Base-by-base conservation (phyloP, 192 early-diverging fungal genomes). In the Backusella australiensis region DNA sequence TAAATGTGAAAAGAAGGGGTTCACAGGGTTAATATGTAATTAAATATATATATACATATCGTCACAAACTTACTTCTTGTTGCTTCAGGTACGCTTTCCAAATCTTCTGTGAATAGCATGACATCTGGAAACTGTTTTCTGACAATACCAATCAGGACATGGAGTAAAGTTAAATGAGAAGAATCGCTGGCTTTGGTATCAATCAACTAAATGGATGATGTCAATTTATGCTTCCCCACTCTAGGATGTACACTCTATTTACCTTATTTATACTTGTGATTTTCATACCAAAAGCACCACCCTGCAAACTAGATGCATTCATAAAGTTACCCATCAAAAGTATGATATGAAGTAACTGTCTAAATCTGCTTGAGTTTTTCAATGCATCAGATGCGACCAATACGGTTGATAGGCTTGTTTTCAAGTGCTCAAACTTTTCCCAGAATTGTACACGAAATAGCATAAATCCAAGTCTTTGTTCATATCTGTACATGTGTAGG, bases 321-420 rank as follows among this genome's bases (percentile, higher is more conserved):
- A 95, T 95, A 80, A 88, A 95, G 82, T 95, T 95, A 52, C 94
- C 94, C 23, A 95, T 81, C 26, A 91, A 86, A 41, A 95, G 82
- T 65, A 94, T 91, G 32, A 94, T 42, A 36, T 91, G 85, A 19
- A 95, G 83, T 15, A 95, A 76, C 66, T 93, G 87, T 73, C 89
- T 90, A 65, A 95, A 91, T 75, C 87, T 78, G 41, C 84, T 79
- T 73, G 91, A 89, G 2, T 93, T 82, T 68, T 85, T 88, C 39
- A 95, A 81, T 0, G 83, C 80, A 34, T 87, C 86, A 1, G 92
- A 92, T 0, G 91, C 91, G 0, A 81, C 74, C 67, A 90, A 79
- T 6, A 93, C 83, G 0, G 87, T 76, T 0, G 84, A 80, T 15
- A 93, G 85, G 6, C 89, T 80, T 80, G 84, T 77, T 8, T 35